Conservation (phyloP, 179 eudicot genomes). For the Carnegiea gigantea region DNA sequence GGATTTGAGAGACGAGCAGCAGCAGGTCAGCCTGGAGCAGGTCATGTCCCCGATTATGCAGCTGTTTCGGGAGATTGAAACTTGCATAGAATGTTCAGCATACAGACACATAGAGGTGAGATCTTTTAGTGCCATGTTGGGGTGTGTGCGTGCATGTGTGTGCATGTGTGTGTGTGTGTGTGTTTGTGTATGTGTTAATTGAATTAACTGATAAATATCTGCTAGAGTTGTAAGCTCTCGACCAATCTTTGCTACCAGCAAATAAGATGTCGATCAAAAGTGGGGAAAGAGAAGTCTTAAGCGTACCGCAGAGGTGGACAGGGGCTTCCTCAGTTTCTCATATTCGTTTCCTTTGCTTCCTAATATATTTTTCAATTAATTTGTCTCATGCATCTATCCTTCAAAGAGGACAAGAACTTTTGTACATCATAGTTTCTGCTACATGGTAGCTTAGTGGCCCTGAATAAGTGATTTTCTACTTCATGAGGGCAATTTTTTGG, state of each 20-base stretch:
- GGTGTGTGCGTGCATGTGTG: neutral
- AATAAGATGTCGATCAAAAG: neutral
- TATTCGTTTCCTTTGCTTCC: neutral
- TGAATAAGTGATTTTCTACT: neutral
- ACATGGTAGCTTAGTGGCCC: neutral
- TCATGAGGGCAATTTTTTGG: neutral
- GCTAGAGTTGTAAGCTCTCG: neutral
- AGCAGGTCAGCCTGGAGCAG: constrained; percentile 74
- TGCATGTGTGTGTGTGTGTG: neutral
- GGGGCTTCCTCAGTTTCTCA: neutral
- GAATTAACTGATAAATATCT: neutral
- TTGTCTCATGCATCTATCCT: neutral
- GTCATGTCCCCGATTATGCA: constrained; percentile 99
- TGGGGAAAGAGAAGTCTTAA: neutral
- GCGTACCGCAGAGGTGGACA: neutral
- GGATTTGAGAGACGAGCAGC: constrained; percentile 87
- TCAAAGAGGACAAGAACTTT: neutral
- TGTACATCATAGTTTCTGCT: neutral
- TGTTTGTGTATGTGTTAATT: neutral
- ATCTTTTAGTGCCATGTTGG: neutral
- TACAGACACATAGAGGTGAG: constrained; percentile 74
- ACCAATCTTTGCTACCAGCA: neutral
- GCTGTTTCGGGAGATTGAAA: constrained; percentile 96
- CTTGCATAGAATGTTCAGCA: constrained; percentile 96
- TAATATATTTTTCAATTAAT: neutral